Conservation (phyloP, 2,329 filamentous ascomycete genomes). For the Aspergillus quadrilineatus region DNA sequence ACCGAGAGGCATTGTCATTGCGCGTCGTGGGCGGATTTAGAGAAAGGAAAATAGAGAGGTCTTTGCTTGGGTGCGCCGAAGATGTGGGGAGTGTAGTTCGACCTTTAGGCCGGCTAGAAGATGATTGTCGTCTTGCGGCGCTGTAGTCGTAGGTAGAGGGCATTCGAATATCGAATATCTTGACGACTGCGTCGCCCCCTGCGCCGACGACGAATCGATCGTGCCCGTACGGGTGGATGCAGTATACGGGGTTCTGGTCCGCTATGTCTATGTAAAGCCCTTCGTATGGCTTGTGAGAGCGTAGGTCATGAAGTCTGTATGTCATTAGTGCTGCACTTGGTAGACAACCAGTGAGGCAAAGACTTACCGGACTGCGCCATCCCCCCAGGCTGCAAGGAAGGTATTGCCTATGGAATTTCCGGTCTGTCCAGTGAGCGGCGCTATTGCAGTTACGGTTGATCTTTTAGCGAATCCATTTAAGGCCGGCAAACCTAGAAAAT, state of each 20-base stretch:
- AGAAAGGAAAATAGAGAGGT: conserved; percentile 47
- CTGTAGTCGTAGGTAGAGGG: conserved; percentile 36
- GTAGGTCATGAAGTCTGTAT: conserved; percentile 59
- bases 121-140: conserved; percentile 22
- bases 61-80: conserved; percentile 25
- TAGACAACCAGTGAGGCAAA: background rate
- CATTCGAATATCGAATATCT: conserved; percentile 62
- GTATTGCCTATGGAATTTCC: conserved; percentile 44
- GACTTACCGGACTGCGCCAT: conserved; percentile 50
- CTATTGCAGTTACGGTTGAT: conserved; percentile 37
- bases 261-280: conserved; percentile 55
- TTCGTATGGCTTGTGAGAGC: conserved; percentile 50
- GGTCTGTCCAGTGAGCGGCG: conserved; percentile 31
- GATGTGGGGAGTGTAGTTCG: background rate
- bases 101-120: background rate
- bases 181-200: conserved; percentile 58
- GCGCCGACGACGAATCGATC: conserved; percentile 59
- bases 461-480: conserved; percentile 22
- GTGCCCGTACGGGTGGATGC: conserved; percentile 56
- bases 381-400: conserved; percentile 61
- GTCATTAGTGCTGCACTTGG: background rate
- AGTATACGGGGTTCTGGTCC: conserved; percentile 60
- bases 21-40: conserved; percentile 22
- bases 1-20: conserved; percentile 5
- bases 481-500: conserved; percentile 32